Base-by-base conservation (phyloP, 176 grass and related monocot genomes). In the Tillandsia leiboldiana region DNA sequence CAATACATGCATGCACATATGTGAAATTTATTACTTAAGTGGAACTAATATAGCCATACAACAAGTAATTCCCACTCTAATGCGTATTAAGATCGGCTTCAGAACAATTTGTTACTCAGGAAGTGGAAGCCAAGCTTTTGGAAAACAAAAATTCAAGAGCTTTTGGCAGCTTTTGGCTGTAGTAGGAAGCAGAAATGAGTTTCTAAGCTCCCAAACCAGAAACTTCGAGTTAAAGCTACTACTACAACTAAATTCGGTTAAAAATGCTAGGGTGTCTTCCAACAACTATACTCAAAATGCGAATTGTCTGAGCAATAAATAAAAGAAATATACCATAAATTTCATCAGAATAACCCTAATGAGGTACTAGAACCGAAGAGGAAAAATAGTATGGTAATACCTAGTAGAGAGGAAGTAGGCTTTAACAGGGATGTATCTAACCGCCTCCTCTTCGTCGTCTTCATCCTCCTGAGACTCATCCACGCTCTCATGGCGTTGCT, bases 341-440 rank as follows among this genome's bases (percentile, higher is more conserved):
- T 42, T 42, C 33, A 42, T 42, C 33, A 42, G 33, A 42, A 42
- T 6, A 78, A 63, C 2, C 62, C 42, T 9, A 70, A 63, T 26
- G n/a, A 11, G 27, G 13, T 26, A 24, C 26, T 64, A 50, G 51
- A 73, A 79, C 22, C 17, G 5, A 70, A 70, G 2, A 50, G 70
- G 27, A 64, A 50, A 75, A 28, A 29, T 26, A 70, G 26, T 33
- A 33, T 26, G 7, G 7, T 5, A n/a, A 51, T 67, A 74, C 91
- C 91, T 91, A 67, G 87, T 88, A 51, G 85, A 96, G 58, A 96
- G 73, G 75, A 88, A 91, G 68, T 85, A 96, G n/a, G 91, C 91
- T 82, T 96, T 96, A 75, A 96, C 87, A 67, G 91, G 87, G 53
- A 96, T 87, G 83, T 87, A 91, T 76, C 77, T 76, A 15, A 50